A percentile compares a stretch with the other conserved stretches of the same genome.
phyloP scores from a whole-genome alignment of 208 protist genomes.

The Strigomonas culicis region DNA sequence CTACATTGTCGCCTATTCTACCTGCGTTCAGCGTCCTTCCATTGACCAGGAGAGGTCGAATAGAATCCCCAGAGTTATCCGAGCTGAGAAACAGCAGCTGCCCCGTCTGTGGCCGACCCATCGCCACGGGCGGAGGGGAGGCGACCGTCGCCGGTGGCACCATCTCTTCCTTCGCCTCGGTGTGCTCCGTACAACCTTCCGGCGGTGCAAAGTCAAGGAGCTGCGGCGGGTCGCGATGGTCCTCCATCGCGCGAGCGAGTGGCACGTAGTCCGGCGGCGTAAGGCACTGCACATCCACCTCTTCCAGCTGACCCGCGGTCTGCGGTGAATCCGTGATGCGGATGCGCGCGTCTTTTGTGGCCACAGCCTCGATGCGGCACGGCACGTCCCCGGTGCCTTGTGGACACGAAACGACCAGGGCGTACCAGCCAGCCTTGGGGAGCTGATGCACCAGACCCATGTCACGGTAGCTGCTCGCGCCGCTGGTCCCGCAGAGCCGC shows the following conservation, averaged over 20 bases:
- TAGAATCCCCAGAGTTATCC: too few relatives aligned
- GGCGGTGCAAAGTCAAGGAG: conserved; percentile 18
- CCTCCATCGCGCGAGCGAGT: conserved; percentile 40
- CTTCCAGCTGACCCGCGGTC: conserved; percentile 47
- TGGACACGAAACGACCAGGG: conserved; percentile 57
- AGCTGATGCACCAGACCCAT: conserved; percentile 69
- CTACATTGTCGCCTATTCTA: too few relatives aligned
- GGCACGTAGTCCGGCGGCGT: conserved; percentile 61
- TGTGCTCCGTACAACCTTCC: too few relatives aligned
- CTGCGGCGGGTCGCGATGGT: conserved; percentile 40
- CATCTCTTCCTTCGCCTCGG: too few relatives aligned
- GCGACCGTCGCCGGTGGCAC: too few relatives aligned
- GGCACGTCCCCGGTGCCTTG: conserved; percentile 36
- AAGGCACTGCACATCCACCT: conserved; percentile 64
- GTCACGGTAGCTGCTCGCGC: conserved; percentile 71
- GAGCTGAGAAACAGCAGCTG: too few relatives aligned
- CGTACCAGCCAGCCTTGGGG: conserved; percentile 51
- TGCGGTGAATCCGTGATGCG: conserved; percentile 60
- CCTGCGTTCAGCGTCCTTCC: too few relatives aligned
- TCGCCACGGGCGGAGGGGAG: too few relatives aligned
- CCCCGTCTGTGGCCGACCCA: too few relatives aligned
- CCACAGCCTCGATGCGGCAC: conserved; percentile 63
- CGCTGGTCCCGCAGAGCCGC: conserved; percentile 38
- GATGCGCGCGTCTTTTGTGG: conserved; percentile 41
- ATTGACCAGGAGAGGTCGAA: too few relatives aligned